A percentile compares a stretch with the other conserved stretches of the same genome.
Conservation (phyloP, 1,284 basidiomycete genomes). For the Trichosporon sp. region DNA sequence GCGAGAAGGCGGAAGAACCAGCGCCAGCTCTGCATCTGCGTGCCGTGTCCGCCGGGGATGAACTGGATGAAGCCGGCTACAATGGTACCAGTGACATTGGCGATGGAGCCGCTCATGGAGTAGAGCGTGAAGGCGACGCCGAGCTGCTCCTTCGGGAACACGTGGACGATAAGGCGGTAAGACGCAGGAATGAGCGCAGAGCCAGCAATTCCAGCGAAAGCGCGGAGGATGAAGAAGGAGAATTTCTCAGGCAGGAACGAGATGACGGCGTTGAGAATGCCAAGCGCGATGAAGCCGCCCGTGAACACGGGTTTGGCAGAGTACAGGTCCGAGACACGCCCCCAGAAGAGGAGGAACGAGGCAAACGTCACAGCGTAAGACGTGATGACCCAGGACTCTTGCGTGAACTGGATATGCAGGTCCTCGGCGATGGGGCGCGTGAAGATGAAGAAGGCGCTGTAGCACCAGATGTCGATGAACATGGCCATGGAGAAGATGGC, state of each 20-base stretch:
- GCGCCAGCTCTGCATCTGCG: constrained; percentile 48
- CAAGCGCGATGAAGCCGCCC: constrained; percentile 41
- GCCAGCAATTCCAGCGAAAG: constrained; percentile 42
- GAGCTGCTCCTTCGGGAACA: constrained; percentile 46
- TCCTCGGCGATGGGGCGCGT: constrained; percentile 28
- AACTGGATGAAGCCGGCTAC: constrained; percentile 51
- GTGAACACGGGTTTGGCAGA: constrained; percentile 44
- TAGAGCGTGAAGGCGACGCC: constrained; percentile 48
- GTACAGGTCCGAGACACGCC: constrained; percentile 48
- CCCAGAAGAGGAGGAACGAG: constrained; percentile 47
- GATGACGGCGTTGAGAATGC: constrained; percentile 40
- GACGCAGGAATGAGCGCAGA: constrained; percentile 48
- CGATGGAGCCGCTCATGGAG: constrained; percentile 50
- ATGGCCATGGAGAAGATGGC: constrained; percentile 37
- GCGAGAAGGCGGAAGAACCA: constrained; percentile 47
- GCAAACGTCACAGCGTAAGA: constrained; percentile 51
- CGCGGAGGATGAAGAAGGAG: constrained; percentile 45
- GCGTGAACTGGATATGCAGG: constrained; percentile 28
- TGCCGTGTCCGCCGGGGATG: constrained; percentile 46
- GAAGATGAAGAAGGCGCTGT: constrained; percentile 35
- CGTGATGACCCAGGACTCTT: constrained; percentile 37
- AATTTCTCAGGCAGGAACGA: constrained; percentile 45
- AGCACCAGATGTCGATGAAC: constrained; percentile 43
- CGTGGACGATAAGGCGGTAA: constrained; percentile 49
- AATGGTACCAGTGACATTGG: constrained; percentile 50